Evolutionary conservation across 2,329 filamentous ascomycete genomes (phyloP).

Genomic region (Scolecobasidium constrictum): DNA sequence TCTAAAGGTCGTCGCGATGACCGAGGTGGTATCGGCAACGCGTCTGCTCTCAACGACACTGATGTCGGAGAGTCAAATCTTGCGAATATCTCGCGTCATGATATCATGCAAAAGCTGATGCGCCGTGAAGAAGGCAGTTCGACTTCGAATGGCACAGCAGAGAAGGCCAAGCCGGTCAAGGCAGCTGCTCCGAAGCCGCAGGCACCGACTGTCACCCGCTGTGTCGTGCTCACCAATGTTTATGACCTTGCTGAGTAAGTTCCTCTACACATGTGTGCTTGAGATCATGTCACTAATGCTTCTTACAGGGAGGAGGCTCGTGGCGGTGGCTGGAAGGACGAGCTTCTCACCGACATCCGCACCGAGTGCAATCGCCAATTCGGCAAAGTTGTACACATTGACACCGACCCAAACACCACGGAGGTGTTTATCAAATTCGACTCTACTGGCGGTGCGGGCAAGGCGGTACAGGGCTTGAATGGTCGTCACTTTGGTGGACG

Average conservation of each 20-base stretch:
- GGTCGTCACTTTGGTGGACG: constrained; percentile 89
- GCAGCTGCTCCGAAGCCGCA: constrained; percentile 50
- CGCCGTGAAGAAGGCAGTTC: constrained; percentile 75
- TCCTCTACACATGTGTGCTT: neutral
- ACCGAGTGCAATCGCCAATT: constrained; percentile 91
- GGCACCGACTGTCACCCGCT: constrained; percentile 85
- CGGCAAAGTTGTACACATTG: constrained; percentile 94
- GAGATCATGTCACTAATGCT: neutral
- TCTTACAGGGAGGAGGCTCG: constrained; percentile 72
- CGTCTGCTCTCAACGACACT: constrained; percentile 91
- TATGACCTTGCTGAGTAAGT: constrained; percentile 87
- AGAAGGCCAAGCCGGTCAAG: constrained; percentile 66
- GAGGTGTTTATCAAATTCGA: constrained; percentile 99
- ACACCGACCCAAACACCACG: constrained; percentile 86
- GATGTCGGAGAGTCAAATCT: constrained; percentile 98
- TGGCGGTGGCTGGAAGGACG: constrained; percentile 80
- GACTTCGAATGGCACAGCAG: constrained; percentile 25
- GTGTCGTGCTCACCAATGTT: constrained; percentile 90
- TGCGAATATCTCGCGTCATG: constrained; percentile 97
- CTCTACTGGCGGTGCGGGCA: constrained; percentile 87
- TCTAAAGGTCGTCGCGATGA: constrained; percentile 79
- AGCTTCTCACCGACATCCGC: constrained; percentile 87
- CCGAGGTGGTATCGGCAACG: constrained; percentile 77
- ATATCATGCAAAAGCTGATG: constrained; percentile 96
- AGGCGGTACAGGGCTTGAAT: constrained; percentile 95